A percentile compares a stretch with the other conserved stretches of the same genome.
These are phyloP conservation scores for Fusarium sp. DNA, from an alignment of 2,329 filamentous ascomycete genomes.

Conservation along the genomic window DNA sequence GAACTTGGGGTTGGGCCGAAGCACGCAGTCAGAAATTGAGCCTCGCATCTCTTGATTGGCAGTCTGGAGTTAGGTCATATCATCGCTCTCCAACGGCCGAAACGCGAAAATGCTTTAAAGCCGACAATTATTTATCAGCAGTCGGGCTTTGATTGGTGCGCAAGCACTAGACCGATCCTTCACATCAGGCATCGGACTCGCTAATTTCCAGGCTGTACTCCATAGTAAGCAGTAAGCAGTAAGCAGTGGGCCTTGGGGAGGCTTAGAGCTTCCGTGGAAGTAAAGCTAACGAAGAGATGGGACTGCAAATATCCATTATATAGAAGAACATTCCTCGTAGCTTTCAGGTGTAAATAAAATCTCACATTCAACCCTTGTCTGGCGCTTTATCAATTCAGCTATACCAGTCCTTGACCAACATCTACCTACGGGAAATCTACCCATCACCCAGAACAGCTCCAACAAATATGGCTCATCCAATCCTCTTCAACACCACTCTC, in stretches of 20 bases:
- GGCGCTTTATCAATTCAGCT: neutral
- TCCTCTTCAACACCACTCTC: conserved; percentile 17
- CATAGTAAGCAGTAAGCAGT: neutral
- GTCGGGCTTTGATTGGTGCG: neutral
- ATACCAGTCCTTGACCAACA: neutral
- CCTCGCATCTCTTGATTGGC: neutral
- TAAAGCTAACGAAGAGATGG: neutral
- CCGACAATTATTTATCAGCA: neutral
- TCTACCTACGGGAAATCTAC: neutral
- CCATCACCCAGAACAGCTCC: neutral
- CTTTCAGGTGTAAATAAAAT: neutral
- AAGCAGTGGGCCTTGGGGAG: neutral
- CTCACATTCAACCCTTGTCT: neutral
- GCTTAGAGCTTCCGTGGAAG: neutral
- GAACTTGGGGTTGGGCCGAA: neutral
- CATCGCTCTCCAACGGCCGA: neutral
- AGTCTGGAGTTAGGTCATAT: neutral
- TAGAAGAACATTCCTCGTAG: neutral
- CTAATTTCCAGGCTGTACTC: neutral
- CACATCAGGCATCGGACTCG: neutral
- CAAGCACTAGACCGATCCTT: neutral
- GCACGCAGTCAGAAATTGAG: no score
- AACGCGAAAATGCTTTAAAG: neutral
- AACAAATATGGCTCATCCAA: conserved; percentile 4
- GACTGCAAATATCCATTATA: neutral